phyloP scores from a whole-genome alignment of 2,329 filamentous ascomycete genomes.

The Capronia coronata region DNA sequence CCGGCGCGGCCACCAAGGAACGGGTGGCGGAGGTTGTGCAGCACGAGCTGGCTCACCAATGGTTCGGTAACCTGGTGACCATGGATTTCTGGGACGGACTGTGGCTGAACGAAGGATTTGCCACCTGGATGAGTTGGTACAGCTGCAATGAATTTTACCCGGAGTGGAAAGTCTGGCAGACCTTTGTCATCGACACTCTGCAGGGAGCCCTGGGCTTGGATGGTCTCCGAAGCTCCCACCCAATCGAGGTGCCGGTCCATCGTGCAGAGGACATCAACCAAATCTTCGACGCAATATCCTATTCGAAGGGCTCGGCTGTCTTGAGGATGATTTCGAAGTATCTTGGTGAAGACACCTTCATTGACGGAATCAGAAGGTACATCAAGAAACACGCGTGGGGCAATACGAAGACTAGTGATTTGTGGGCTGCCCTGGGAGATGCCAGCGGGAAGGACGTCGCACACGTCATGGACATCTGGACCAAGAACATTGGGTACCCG shows the following conservation, averaged over 20 bases:
- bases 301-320: slow-evolving; percentile 93
- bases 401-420: slow-evolving; percentile 83
- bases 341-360: slow-evolving; percentile 83
- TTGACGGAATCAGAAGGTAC: slow-evolving; percentile 84
- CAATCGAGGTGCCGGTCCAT: slow-evolving; percentile 94
- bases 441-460: slow-evolving; percentile 88
- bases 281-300: slow-evolving; percentile 96
- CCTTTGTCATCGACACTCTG: slow-evolving; percentile 86
- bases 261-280: slow-evolving; percentile 94
- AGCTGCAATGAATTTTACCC: slow-evolving; percentile 92
- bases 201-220: slow-evolving; percentile 83
- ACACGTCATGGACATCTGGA: slow-evolving; percentile 92
- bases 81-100: slow-evolving; percentile 99
- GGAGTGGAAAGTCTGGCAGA: slow-evolving; percentile 97
- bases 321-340: slow-evolving; percentile 96
- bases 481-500: slow-evolving; percentile 89
- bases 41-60: slow-evolving; percentile 94
- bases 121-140: slow-evolving; percentile 90
- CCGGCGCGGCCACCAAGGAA: slow-evolving; percentile 82
- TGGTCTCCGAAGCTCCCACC: slow-evolving; percentile 87
- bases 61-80: slow-evolving; percentile 95
- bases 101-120: slow-evolving; percentile 92
- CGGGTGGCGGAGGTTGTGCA: slow-evolving; percentile 92
- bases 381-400: slow-evolving; percentile 95
- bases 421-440: slow-evolving; percentile 81